Evolutionary conservation across 2,329 filamentous ascomycete genomes (phyloP), one percentile per base, ranked within the genome.

Genomic region (Mycosphaerella sp.): DNA sequence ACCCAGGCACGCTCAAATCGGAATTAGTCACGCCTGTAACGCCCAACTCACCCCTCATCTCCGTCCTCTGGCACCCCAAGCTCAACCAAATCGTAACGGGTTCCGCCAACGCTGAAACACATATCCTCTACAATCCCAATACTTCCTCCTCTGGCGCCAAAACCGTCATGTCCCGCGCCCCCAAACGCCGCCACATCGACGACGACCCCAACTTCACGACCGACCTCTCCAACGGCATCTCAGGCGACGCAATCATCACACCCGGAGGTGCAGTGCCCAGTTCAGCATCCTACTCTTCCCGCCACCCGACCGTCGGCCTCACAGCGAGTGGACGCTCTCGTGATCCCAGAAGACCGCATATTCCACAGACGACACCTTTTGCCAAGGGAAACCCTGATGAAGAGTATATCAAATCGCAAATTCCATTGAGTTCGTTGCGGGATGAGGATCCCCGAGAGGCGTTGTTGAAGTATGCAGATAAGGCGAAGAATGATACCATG

Each of bases 381-480:
- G 85, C 87, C 62, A 93, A 94, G 70, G 87, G 79, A 54, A 87
- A 93, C 63, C 90, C 91, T 0, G 90, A 97, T 68, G 87, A 91
- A 68, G 85, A 86, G 63, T 88, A 94, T 67, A 88, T 98, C 55
- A 85, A 84, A 62, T 82, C 91, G 65, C 87, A 87, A 59, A 95
- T 97, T 47, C 89, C 90, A 25, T 78, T 97, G 10, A 91, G 89
- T 56, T 84, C 82, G 56, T 95, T 98, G 88, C 78, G 95, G 42
- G 90, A 98, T 69, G 93, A 98, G 68, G 93, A 98, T 73, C 93
- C 93, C 0, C 78, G 93, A 57, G 93, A 95, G 70, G 93, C 93
- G 41, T 73, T 98, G 64, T 73, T 98, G 54, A 96, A 94, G 73
- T 98, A 97, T 75, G 91, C 89, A 34, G 88, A 95, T 49, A 85